A percentile compares a stretch with the other conserved stretches of the same genome.
Evolutionary conservation across 768 basidiomycete species (phyloP).

Genomic region (Pulveroboletus sp.): DNA sequence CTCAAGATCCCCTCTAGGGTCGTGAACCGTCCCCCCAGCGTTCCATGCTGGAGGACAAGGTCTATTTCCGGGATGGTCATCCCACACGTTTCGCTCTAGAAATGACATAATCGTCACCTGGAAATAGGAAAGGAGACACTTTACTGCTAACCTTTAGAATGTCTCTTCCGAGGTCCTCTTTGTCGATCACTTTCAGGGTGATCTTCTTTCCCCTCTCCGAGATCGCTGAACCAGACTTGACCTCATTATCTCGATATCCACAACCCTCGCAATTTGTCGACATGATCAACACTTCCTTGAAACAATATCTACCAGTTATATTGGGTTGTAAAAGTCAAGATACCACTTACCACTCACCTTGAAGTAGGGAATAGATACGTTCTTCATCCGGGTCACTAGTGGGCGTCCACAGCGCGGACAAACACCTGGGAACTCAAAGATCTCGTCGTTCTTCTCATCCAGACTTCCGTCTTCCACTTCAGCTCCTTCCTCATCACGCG

Average conservation of each 20-base stretch:
- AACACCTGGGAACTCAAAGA: conserved; percentile 79
- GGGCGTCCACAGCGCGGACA: conserved; percentile 87
- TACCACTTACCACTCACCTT: conserved; percentile 47
- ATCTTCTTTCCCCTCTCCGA: conserved; percentile 84
- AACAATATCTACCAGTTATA: background rate
- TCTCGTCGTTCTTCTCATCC: conserved; percentile 68
- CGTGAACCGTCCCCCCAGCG: conserved; percentile 95
- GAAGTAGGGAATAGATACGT: conserved; percentile 95
- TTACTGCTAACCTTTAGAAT: conserved; percentile 72
- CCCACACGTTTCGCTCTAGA: conserved; percentile 88
- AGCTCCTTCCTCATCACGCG: conserved; percentile 1
- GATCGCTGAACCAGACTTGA: conserved; percentile 90
- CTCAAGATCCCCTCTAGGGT: conserved; percentile 93
- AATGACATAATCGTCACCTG: background rate
- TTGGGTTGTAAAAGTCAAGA: background rate
- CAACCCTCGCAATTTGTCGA: conserved; percentile 94
- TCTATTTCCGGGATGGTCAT: conserved; percentile 92
- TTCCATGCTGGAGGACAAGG: conserved; percentile 85
- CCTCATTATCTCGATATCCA: conserved; percentile 96
- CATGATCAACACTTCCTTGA: conserved; percentile 93
- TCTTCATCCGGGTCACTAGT: conserved; percentile 90
- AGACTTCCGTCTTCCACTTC: conserved; percentile 15
- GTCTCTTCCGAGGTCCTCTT: conserved; percentile 89
- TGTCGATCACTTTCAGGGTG: conserved; percentile 84
- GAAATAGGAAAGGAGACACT: background rate